Base-by-base conservation (phyloP, 805 yeast species). In the Diddensiella transvaalensis region DNA sequence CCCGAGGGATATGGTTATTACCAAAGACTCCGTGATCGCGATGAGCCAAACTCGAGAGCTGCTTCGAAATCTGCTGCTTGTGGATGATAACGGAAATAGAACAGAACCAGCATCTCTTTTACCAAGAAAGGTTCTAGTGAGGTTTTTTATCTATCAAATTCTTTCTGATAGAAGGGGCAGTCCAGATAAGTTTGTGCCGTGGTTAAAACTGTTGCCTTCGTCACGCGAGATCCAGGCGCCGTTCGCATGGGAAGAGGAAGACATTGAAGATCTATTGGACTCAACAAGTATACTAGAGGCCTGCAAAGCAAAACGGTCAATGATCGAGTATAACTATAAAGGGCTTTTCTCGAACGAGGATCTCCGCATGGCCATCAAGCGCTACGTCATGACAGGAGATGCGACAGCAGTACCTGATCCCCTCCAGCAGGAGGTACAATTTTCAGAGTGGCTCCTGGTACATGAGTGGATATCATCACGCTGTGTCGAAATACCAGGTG, bases 401-500 rank as follows among this genome's bases (percentile, higher is more conserved):
- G 11, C 11, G 13, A 43, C 41, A 22, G 40, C 24, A 11, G 33
- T 35, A 6, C 6, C 18, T 17, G 15, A 36, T 15, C 47, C 23
- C 29, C 19, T 29, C 10, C 42, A 37, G 4, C 39, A 40, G 22
- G 22, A 38, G 6, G 42, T 35, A 24, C 29, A 18, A 6, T 35
- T 35, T 35, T 18, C 41, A 3, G 62, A 60, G 24, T 65, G 64
- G 60, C 48, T 61, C 13, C 51, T 66, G 18, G 64, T 66, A 4
- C 69, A 67, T 36, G 62, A 62, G 39, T 65, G 71, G 67, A 58
- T 67, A 3, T 52, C 64, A 2, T 67, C 73, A 21, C 56, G 74
- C 11, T 52, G 62, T 2, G 46, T 70, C 26, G 67, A 66, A 40
- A 54, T 67, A 1, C 55, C 57, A 2, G 50, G 52, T 3, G 50